Evolutionary conservation across 2,329 filamentous ascomycete genomes (phyloP).

Genomic region (Setomelanomma holmii): DNA sequence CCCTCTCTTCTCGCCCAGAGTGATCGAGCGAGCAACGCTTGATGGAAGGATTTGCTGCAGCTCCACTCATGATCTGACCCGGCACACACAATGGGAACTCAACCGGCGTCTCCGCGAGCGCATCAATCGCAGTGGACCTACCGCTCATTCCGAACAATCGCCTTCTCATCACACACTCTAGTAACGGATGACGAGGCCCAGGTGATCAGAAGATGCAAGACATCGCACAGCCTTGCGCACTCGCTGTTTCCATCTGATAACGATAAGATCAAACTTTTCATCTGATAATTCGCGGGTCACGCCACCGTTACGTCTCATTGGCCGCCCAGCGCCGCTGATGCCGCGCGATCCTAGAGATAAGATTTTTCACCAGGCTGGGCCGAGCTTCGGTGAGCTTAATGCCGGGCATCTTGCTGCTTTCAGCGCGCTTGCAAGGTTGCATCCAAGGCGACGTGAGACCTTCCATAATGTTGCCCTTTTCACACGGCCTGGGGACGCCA

Average conservation of each 20-base stretch:
- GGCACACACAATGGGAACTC: background rate
- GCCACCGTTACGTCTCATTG: constrained; percentile 15
- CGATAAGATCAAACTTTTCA: constrained; percentile 37
- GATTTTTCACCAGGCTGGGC: constrained; percentile 24
- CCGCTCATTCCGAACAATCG: background rate
- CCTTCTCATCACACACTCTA: background rate
- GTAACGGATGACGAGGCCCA: background rate
- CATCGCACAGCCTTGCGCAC: constrained; percentile 1
- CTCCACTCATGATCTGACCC: background rate
- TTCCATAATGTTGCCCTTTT: constrained; percentile 13
- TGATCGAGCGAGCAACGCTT: background rate
- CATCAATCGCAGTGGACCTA: background rate
- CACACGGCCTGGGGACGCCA: constrained; percentile 17
- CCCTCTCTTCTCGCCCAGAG: background rate
- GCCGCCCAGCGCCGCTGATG: constrained; percentile 18
- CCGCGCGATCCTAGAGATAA: constrained; percentile 34
- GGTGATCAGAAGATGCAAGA: background rate
- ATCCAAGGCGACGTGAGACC: constrained; percentile 7
- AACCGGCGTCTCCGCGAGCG: background rate
- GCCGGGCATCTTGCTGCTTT: constrained; percentile 17
- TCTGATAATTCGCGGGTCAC: constrained; percentile 28
- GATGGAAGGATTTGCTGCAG: background rate
- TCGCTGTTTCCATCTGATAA: constrained; percentile 32
- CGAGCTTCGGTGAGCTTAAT: constrained; percentile 31
- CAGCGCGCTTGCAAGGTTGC: constrained; percentile 17